Evolutionary conservation across 164 flowering plant genomes (phyloP), one percentile per base, ranked within the genome.

Genomic region (Chloranthus sessilifolius): DNA sequence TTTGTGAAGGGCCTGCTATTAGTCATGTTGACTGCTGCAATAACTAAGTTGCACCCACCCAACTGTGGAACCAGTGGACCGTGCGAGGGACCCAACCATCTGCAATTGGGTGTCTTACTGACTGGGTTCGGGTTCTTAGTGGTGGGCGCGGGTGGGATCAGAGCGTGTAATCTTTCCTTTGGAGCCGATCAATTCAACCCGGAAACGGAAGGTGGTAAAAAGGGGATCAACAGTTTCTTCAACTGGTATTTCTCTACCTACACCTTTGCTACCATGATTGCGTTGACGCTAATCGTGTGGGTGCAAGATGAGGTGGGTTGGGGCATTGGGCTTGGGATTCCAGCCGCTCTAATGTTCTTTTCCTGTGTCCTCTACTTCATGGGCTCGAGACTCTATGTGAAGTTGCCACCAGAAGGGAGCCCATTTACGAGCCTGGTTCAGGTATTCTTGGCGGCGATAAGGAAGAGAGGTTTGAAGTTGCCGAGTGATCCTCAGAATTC

Each of bases 161-260:
- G 96, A 28, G 81, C 96, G 1, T 83, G 95, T 50, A 85, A 82
- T 66, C 61, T 89, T 4, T 85, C 98, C 7, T 92, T 92, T 50
- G 98, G 96, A 15, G 98, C 86, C 0, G 98, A 91, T 52, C 98
- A 91, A 34, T 91, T 91, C 63, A 66, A 91, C 46, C 90, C 95
- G 1, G 56, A 66, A 1, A 83, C 88, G 0, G 91, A 82, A 20
- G 64, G 83, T 0, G 96, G 98, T 7, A 79, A 71, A 55, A 66
- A 69, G 51, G 94, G 94, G 3, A 66, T 86, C 39, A 70, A 69
- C 59, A 88, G 96, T 56, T 92, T 92, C 77, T 88, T 88, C 80
- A 88, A 88, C 37, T 92, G 98, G 98, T 92, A 83, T 67, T 85
- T 67, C 69, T 83, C 85, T 76, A 85, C 95, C 25, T 79, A 62